Evolutionary conservation across 441 rosid genomes (phyloP).

Genomic region (Pelargonium australe): DNA sequence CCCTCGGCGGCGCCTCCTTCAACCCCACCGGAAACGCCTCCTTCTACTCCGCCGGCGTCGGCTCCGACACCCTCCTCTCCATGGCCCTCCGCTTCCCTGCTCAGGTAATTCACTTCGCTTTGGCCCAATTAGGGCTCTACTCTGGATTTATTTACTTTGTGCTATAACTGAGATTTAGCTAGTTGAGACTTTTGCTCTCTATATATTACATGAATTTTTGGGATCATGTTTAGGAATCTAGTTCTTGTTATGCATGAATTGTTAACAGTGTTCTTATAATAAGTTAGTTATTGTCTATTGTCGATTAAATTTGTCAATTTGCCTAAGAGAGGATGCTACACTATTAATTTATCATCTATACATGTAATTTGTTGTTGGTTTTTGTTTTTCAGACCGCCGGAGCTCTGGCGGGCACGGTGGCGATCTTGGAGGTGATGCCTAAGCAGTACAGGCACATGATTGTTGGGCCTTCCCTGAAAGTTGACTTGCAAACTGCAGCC

Average conservation of each 20-base stretch:
- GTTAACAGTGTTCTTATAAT: not conserved
- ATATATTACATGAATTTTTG: too few relatives aligned
- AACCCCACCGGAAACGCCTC: slow-evolving; percentile 72
- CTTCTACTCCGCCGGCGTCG: slow-evolving; percentile 73
- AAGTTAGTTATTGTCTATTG: too few relatives aligned
- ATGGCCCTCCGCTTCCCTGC: slow-evolving; percentile 84
- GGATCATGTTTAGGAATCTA: too few relatives aligned
- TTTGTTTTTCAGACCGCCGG: slow-evolving; percentile 57
- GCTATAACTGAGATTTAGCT: too few relatives aligned
- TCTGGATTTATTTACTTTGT: too few relatives aligned
- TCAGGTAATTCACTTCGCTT: slow-evolving; percentile 40
- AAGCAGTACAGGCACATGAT: slow-evolving; percentile 51
- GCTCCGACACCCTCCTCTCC: slow-evolving; percentile 64
- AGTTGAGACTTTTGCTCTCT: too few relatives aligned
- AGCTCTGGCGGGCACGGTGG: slow-evolving; percentile 69
- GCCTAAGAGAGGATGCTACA: not conserved
- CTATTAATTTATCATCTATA: too few relatives aligned
- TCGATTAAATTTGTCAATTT: too few relatives aligned
- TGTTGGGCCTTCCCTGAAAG: slow-evolving; percentile 52
- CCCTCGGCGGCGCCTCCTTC: slow-evolving; percentile 81
- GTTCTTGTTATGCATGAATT: too few relatives aligned
- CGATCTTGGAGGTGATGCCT: slow-evolving; percentile 66
- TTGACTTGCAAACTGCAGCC: slow-evolving; percentile 67
- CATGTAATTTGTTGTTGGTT: not conserved
- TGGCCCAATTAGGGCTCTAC: too few relatives aligned